Conservation (phyloP, 192 early-diverging fungal species). For the Obelidium mucronatum region DNA sequence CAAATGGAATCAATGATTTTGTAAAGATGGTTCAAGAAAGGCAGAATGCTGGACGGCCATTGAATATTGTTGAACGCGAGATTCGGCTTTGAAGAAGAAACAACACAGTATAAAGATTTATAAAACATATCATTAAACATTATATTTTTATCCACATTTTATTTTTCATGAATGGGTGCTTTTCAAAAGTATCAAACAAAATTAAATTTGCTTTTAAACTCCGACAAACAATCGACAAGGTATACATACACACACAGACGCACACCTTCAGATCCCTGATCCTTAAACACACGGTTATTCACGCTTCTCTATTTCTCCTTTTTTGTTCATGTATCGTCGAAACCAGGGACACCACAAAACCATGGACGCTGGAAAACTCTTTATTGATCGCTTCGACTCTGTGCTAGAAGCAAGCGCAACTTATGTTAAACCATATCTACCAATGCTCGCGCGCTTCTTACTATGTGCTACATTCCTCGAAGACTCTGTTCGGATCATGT, state of each 20-base stretch:
- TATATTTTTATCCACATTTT: too few relatives aligned
- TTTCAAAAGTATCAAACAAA: neutral
- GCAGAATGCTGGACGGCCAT: neutral
- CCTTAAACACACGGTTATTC: too few relatives aligned
- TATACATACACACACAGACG: too few relatives aligned
- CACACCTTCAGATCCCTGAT: too few relatives aligned
- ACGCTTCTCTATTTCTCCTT: too few relatives aligned
- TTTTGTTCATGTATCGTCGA: too few relatives aligned
- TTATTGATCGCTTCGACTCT: slow-evolving; percentile 69
- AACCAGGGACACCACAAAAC: neutral
- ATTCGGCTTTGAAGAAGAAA: neutral
- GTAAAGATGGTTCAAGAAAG: neutral
- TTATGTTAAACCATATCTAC: slow-evolving; percentile 89
- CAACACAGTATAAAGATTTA: too few relatives aligned
- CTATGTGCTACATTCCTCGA: slow-evolving; percentile 95
- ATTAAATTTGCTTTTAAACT: neutral
- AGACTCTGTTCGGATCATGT: slow-evolving; percentile 85
- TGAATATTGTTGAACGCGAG: neutral
- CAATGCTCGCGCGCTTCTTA: slow-evolving; percentile 88
- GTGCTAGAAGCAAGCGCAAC: slow-evolving; percentile 73
- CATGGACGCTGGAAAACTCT: slow-evolving; percentile 40
- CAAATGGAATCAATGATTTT: neutral
- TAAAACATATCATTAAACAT: too few relatives aligned
- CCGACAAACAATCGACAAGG: too few relatives aligned
- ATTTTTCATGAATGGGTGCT: too few relatives aligned